Evolutionary conservation across 495 filamentous ascomycete species (phyloP), one percentile per base, ranked within the genome.

Genomic region (Aspergillus conjunctus): DNA sequence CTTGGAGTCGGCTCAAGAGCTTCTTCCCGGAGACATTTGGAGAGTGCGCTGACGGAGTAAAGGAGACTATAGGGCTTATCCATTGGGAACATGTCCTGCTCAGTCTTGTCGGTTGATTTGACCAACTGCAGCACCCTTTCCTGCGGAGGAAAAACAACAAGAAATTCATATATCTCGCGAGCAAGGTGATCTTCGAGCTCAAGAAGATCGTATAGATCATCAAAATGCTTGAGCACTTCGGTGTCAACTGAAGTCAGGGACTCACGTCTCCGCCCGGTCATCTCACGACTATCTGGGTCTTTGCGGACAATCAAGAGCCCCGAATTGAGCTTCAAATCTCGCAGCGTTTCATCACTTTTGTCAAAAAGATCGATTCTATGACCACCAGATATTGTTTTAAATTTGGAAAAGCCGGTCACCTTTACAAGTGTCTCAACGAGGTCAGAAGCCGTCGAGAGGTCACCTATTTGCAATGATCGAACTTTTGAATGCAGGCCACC

Each of bases 151-250:
- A 95, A 91, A 8, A 85, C 82, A 26, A 84, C 73, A 41, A 96
- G 77, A 56, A 96, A 93, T 52, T 84, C 78, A 68, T 85, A 91
- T 9, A 92, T 88, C 86, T 87, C 85, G 64, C 81, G 77, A n/a
- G 89, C 86, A 15, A 94, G 73, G 44, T 79, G 81, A 59, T 91
- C 90, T 44, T 90, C 83, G 69, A 94, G 85, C 53, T 84, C 84
- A 39, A 98, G 81, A 64, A 93, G 87, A 17, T 85, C 83, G 79
- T 93, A 96, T 9, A 98, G 74, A 56, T 93, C 86, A 55, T 91
- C 84, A 68, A 97, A 96, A 72, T 96, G 91, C 57, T 87, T 84
- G 56, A 96, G 73, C 20, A 98, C 86, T 61, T 93, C 90, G 14
- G 79, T 76, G 62, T 96, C 90, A 8, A 93, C 79, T 12, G 77